A percentile compares a stretch with the other conserved stretches of the same genome.
Evolutionary conservation across 2,329 filamentous ascomycete species (phyloP).

Genomic region (Xylaria sp.): DNA sequence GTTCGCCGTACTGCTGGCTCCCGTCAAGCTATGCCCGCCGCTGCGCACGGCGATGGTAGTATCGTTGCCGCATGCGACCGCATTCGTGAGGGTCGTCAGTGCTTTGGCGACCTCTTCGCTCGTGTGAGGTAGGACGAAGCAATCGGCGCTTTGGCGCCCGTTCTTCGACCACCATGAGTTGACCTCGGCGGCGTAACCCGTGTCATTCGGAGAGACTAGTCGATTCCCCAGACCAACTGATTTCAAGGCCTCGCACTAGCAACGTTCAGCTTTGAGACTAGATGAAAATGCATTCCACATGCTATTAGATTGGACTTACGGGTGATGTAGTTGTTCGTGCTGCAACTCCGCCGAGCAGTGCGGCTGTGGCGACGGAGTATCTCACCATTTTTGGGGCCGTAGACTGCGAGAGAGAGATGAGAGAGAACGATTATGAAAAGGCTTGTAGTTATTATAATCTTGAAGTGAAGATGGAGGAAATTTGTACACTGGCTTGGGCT

Average conservation of each 20-base stretch:
- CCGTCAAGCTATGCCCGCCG: constrained; percentile 60
- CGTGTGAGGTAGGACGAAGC: constrained; percentile 43
- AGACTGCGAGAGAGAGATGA: background rate
- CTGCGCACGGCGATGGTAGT: constrained; percentile 60
- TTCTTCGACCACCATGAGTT: constrained; percentile 42
- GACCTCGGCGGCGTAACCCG: constrained; percentile 41
- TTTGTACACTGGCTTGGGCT: background rate
- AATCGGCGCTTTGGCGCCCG: constrained; percentile 42
- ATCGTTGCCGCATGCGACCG: constrained; percentile 41
- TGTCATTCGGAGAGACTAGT: constrained; percentile 41
- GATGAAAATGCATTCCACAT: background rate
- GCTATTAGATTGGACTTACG: constrained; percentile 15
- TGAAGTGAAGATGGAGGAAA: background rate
- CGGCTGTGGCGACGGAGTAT: constrained; percentile 3
- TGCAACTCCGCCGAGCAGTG: constrained; percentile 11
- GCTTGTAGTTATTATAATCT: background rate
- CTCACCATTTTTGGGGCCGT: constrained; percentile 15
- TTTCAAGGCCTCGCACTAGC: constrained; percentile 43
- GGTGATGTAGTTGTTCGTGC: constrained; percentile 15
- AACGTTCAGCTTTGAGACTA: background rate
- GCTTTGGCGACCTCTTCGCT: constrained; percentile 41
- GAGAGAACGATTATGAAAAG: background rate
- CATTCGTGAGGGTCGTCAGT: constrained; percentile 37
- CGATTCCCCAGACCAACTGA: constrained; percentile 42
- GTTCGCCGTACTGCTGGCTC: constrained; percentile 56